Evolutionary conservation across 1,284 basidiomycete genomes (phyloP), one percentile per base, ranked within the genome.

Genomic region (Cystobasidiaceae sp.): DNA sequence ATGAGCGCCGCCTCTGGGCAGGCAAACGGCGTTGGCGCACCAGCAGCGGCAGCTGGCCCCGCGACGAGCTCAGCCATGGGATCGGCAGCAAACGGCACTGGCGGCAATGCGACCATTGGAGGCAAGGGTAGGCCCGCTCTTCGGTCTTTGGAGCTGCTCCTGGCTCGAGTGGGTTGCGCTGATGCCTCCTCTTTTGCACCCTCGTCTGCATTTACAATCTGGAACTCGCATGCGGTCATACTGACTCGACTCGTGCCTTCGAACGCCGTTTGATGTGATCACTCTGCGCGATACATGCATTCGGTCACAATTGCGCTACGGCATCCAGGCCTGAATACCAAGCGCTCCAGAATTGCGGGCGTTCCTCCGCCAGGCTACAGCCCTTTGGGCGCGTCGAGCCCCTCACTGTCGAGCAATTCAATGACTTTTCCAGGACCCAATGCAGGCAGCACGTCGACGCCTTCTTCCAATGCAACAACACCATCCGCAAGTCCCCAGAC

Each of bases 401-500:
- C 61, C 3, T 55, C 61, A 1, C 34, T 56, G 51, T 56, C 52
- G 4, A 48, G 51, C 25, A 55, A 55, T 54, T 39, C 32, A 15
- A 15, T 27, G 30, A 46, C 61, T 19, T 62, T 62, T 28, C n/a
- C n/a, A n/a, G 27, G 27, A n/a, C 17, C 17, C 60, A 33, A 32
- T 23, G 37, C 32, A 13, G 28, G 37, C 7, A 30, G 30, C 34
- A 27, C 37, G 13, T 64, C 61, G 23, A 30, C 41, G 32, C 46
- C 61, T 13, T 58, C 61, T 45, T 48, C 69, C 48, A 48, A 56
- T 51, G 32, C 58, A 41, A 54, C 48, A 23, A 57, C 69, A 51
- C 68, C 68, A 37, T 57, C 65, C 34, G 57, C 69, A 37, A 51
- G 46, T 32, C 61, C 61, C 8, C 45, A 45, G 30, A 17, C 39